These are phyloP conservation scores for Solanum bulbocastanum DNA, from an alignment of 257 asterid species.

Conservation along the genomic window DNA sequence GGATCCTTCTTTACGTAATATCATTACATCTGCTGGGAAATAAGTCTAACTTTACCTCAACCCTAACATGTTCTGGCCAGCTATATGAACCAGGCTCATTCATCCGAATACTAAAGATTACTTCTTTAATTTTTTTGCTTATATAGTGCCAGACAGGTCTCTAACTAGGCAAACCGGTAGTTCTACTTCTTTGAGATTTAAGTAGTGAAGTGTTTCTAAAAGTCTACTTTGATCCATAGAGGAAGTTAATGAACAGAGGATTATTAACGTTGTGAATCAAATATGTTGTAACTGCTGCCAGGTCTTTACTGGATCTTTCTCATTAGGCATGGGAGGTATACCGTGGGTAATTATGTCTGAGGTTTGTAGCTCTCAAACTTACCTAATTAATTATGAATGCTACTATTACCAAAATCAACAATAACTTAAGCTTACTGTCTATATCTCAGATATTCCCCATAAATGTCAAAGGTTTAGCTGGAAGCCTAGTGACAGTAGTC, in stretches of 20 bases:
- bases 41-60: neutral
- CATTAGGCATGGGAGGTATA: slow-evolving; percentile 83
- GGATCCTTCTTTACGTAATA: neutral
- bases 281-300: slow-evolving; percentile 7
- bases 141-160: neutral
- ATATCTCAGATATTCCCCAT: slow-evolving; percentile 69
- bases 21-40: neutral
- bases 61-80: neutral
- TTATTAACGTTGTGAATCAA: neutral
- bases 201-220: neutral
- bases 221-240: neutral
- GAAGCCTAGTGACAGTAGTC: slow-evolving; percentile 75
- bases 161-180: neutral
- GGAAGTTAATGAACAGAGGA: neutral
- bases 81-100: neutral
- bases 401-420: neutral
- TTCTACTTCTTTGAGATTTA: neutral
- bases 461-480: slow-evolving; percentile 79
- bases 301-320: slow-evolving; percentile 70
- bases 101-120: neutral
- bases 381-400: neutral
- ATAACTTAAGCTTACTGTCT: neutral
- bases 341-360: slow-evolving; percentile 98
- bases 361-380: slow-evolving; percentile 19
- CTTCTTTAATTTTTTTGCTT: neutral